phyloP scores from a whole-genome alignment of 108 stramenopile genomes.

The Cyclotella atomus region DNA sequence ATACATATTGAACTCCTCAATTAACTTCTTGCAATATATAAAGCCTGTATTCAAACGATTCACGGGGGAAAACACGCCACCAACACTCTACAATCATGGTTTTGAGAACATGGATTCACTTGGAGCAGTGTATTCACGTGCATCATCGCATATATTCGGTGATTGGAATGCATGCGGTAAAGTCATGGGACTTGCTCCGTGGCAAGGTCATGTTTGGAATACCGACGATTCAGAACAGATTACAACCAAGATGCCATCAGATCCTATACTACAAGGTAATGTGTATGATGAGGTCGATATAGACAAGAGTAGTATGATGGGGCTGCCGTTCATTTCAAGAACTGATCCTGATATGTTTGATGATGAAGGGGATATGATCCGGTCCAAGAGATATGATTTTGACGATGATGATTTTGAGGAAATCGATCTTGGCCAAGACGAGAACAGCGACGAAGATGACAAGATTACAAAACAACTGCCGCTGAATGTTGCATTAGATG shows the following conservation, averaged over 20 bases:
- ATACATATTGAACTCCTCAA: background rate
- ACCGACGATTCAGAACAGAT: constrained; percentile 27
- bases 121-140: constrained; percentile 94
- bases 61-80: constrained; percentile 80
- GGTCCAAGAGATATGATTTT: constrained; percentile 75
- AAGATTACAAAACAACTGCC: constrained; percentile 59
- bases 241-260: constrained; percentile 37
- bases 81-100: constrained; percentile 88
- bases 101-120: constrained; percentile 96
- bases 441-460: constrained; percentile 3
- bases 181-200: constrained; percentile 97
- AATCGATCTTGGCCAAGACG: constrained; percentile 1
- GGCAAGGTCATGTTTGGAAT: constrained; percentile 77
- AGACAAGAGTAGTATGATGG: constrained; percentile 60
- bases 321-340: constrained; percentile 66
- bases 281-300: constrained; percentile 74
- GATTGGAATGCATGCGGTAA: constrained; percentile 98
- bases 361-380: constrained; percentile 58
- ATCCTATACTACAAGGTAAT: constrained; percentile 59
- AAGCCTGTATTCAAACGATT: constrained; percentile 93
- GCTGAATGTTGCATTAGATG: constrained; percentile 78
- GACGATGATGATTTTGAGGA: constrained; percentile 64
- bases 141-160: constrained; percentile 93
- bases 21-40: too few species aligned
- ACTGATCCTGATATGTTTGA: constrained; percentile 84